Base-by-base conservation (phyloP, 176 grass and related monocot genomes). In the Hsuehochloa calcarea region DNA sequence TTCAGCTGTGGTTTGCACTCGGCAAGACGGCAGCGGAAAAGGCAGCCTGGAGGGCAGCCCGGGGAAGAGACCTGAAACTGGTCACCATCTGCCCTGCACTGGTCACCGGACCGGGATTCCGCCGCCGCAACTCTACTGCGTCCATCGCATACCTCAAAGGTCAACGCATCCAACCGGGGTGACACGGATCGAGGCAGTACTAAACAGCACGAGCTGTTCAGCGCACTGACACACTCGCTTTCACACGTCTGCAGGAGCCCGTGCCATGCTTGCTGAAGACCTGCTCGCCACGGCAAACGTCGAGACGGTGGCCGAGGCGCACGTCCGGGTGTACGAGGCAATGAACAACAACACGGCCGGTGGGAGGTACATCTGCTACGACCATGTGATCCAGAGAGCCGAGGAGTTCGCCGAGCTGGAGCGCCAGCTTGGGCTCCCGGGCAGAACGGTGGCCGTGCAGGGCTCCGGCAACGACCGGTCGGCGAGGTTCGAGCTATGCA, bases 141-240 rank as follows among this genome's bases (percentile, higher is more conserved):
- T 94, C 96, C 61, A 92, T 99, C n/a, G 96, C 96, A 1, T 99
- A 96, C 85, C 93, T 99, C 68, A 98, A 99, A 89, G 96, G 95
- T 34, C 1, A 34, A 34, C 31, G 2, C 31, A 34, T 34, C 31
- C 31, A 34, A 34, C 31, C 31, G 2, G 31, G 31, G 31, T 34
- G 31, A 34, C 31, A 47, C 16, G 2, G 14, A n/a, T n/a, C n/a
- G n/a, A 12, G 15, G 41, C 15, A 44, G 19, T 1, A 47, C 23
- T 4, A 4, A 29, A 17, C 41, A 56, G 4, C 35, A 27, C 0
- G 54, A 1, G 5, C 35, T 55, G 5, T 20, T 52, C 54, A 66
- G 44, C n/a, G 37, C 12, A 10, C 51, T 84, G 80, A 87, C 52
- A 9, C 40, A 6, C 38, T 10, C 12, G 25, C 17, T 10, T n/a